Percentiles rank a stretch among this genome's conserved stretches.
phyloP scores from a whole-genome alignment of 192 early-diverging fungal genomes.

The Umbelopsis sp. region DNA sequence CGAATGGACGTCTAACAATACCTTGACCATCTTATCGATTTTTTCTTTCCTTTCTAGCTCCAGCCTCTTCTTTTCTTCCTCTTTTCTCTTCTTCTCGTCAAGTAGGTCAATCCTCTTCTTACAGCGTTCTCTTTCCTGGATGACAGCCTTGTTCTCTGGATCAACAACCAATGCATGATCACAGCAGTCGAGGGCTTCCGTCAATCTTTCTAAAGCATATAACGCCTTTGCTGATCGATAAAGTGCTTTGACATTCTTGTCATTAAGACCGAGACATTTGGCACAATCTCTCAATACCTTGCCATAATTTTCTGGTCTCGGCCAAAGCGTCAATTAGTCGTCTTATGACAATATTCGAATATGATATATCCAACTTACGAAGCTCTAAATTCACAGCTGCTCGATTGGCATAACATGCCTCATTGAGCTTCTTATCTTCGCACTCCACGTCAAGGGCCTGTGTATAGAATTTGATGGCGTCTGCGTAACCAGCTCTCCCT shows the following conservation, averaged over 20 bases:
- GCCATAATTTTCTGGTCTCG: slow-evolving; percentile 73
- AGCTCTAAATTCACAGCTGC: slow-evolving; percentile 92
- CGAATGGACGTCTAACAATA: slow-evolving; percentile 12
- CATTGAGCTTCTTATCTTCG: slow-evolving; percentile 75
- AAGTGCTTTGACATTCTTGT: slow-evolving; percentile 88
- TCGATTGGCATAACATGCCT: slow-evolving; percentile 81
- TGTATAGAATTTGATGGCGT: slow-evolving; percentile 87
- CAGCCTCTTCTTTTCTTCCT: slow-evolving; percentile 47
- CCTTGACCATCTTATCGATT: slow-evolving; percentile 52
- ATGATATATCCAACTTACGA: slow-evolving; percentile 39
- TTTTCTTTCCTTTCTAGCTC: slow-evolving; percentile 53
- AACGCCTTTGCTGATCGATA: slow-evolving; percentile 89
- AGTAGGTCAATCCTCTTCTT: slow-evolving; percentile 43
- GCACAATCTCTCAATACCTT: slow-evolving; percentile 89
- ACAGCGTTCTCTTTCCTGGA: slow-evolving; percentile 32
- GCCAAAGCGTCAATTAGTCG: background rate
- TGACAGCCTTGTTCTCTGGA: slow-evolving; percentile 44
- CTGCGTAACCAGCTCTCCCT: slow-evolving; percentile 63
- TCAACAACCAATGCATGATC: slow-evolving; percentile 71
- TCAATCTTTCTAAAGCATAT: slow-evolving; percentile 73
- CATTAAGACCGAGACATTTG: slow-evolving; percentile 75
- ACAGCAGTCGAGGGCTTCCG: slow-evolving; percentile 87
- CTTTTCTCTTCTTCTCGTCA: slow-evolving; percentile 48
- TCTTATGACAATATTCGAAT: background rate
- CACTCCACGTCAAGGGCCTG: slow-evolving; percentile 78